Evolutionary conservation across 306 rosid species (phyloP).

Genomic region (Crataegus laevigata): DNA sequence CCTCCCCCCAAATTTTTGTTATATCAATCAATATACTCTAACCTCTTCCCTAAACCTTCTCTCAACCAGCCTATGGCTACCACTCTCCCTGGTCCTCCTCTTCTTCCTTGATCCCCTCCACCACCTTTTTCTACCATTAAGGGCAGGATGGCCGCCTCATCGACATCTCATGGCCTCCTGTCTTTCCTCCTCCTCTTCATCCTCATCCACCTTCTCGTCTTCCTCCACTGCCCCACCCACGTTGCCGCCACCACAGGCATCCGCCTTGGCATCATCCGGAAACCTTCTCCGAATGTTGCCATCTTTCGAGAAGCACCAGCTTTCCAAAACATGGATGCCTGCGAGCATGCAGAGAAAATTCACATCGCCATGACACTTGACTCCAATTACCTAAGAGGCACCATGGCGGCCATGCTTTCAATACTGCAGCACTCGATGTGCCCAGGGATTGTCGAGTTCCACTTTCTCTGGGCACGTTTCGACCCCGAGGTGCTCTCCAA

Average conservation of each 20-base stretch:
- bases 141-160: conserved; percentile 70
- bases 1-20: conserved; percentile 5
- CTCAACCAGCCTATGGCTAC: conserved; percentile 37
- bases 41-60: conserved; percentile 37
- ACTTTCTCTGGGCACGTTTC: conserved; percentile 60
- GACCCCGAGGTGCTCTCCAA: conserved; percentile 49
- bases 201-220: not conserved
- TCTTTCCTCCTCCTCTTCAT: conserved; percentile 24
- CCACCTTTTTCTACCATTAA: conserved; percentile 6
- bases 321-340: conserved; percentile 50
- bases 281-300: conserved; percentile 34
- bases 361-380: conserved; percentile 82
- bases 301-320: conserved; percentile 68
- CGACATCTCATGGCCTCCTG: conserved; percentile 46
- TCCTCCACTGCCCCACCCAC: not conserved
- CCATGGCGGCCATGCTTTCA: conserved; percentile 75
- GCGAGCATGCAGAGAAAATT: conserved; percentile 36
- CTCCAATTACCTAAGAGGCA: conserved; percentile 75
- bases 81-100: conserved; percentile 21
- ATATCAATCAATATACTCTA: conserved; percentile 12
- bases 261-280: conserved; percentile 44
- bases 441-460: conserved; percentile 67
- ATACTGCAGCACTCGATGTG: conserved; percentile 68
- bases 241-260: conserved; percentile 11
- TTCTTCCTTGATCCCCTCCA: conserved; percentile 17